These are phyloP conservation scores for Moringa oleifera DNA, from an alignment of 345 rosid genomes.

Conservation along the genomic window DNA sequence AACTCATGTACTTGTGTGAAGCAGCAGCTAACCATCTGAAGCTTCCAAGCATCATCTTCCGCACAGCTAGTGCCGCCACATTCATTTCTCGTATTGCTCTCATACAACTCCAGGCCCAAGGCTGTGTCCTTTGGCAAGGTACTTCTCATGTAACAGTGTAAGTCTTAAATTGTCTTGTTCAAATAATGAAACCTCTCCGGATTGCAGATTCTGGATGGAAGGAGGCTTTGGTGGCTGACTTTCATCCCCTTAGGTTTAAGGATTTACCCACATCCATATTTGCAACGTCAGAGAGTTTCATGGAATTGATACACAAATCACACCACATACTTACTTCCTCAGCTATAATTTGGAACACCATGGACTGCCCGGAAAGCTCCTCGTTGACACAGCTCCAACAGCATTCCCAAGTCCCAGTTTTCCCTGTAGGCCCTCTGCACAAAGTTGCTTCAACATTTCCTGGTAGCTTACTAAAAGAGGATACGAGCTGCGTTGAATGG, in stretches of 20 bases:
- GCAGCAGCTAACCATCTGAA: constrained; percentile 30
- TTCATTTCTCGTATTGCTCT: constrained; percentile 17
- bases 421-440: constrained; percentile 28
- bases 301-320: constrained; percentile 4
- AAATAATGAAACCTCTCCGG: neutral
- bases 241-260: constrained; percentile 16
- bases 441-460: constrained; percentile 4
- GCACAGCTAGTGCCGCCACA: constrained; percentile 27
- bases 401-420: constrained; percentile 10
- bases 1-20: constrained; percentile 24
- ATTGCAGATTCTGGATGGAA: neutral
- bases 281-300: constrained; percentile 12
- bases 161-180: constrained; percentile 9
- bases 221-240: constrained; percentile 5
- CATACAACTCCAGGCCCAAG: constrained; percentile 16
- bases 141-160: no score
- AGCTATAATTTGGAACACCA: constrained; percentile 29
- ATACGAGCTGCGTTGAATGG: constrained; percentile 26
- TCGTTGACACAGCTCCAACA: constrained; percentile 10
- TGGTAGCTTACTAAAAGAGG: constrained; percentile 20
- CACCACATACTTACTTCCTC: constrained; percentile 12
- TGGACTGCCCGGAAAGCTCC: constrained; percentile 15
- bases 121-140: constrained; percentile 34
- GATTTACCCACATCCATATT: constrained; percentile 18
- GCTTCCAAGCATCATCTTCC: constrained; percentile 37